Percentiles rank a stretch among this genome's conserved stretches.
These are phyloP conservation scores for Lepidopterella palustris DNA, from an alignment of 495 filamentous ascomycete species.

Conservation along the genomic window DNA sequence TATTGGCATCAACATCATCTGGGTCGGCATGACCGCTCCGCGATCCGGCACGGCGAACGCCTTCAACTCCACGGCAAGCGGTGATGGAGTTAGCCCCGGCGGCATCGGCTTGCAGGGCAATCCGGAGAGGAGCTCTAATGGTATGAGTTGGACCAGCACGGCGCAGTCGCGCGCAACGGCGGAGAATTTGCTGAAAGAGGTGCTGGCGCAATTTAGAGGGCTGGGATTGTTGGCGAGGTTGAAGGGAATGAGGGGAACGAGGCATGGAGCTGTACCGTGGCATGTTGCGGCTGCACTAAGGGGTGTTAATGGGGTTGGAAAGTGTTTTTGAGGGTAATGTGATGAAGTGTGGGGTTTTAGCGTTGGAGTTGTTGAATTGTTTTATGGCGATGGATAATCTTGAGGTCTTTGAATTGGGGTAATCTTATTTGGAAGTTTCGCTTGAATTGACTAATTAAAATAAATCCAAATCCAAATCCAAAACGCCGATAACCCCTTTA, in stretches of 20 bases:
- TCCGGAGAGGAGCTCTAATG: conserved; percentile 13
- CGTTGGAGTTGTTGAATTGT: background rate
- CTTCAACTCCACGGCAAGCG: conserved; percentile 9
- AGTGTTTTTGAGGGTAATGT: conserved; percentile 11
- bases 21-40: conserved; percentile 40
- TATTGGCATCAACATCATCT: conserved; percentile 38
- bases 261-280: conserved; percentile 66
- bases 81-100: conserved; percentile 23
- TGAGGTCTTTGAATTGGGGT: too few species aligned
- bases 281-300: conserved; percentile 77
- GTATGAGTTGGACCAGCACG: conserved; percentile 17
- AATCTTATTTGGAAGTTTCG: too few species aligned
- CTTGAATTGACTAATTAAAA: too few species aligned
- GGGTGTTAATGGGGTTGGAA: conserved; percentile 51
- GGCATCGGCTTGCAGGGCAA: conserved; percentile 14
- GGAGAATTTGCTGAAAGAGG: conserved; percentile 61
- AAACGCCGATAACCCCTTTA: background rate
- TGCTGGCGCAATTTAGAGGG: conserved; percentile 68
- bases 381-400: background rate
- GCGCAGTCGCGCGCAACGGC: conserved; percentile 37
- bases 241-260: conserved; percentile 57
- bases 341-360: background rate
- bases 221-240: conserved; percentile 65
- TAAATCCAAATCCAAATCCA: background rate
- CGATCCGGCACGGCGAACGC: conserved; percentile 15